phyloP scores from a whole-genome alignment of 495 filamentous ascomycete genomes.

The Apodospora peruviana region DNA sequence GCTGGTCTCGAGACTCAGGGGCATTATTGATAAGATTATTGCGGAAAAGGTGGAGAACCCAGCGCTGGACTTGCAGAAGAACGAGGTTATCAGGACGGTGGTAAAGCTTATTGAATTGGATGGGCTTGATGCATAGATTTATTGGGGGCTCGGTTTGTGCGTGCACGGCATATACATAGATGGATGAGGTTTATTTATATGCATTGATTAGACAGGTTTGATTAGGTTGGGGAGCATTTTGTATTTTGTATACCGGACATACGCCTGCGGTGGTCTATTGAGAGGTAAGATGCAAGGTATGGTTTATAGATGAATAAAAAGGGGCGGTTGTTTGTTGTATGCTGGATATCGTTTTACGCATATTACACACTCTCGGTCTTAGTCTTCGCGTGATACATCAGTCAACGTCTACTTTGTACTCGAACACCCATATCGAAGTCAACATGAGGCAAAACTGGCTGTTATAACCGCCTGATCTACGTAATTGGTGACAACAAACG shows the following conservation, averaged over 20 bases:
- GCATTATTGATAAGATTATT: constrained; percentile 80
- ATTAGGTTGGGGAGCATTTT: not conserved
- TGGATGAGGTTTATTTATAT: not conserved
- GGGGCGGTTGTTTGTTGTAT: no score
- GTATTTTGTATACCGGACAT: not conserved
- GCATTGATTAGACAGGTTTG: not conserved
- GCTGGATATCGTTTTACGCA: no score
- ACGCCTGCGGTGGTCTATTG: not conserved
- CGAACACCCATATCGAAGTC: no score
- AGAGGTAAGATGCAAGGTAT: no score
- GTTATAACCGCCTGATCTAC: no score
- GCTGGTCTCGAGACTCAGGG: constrained; percentile 72
- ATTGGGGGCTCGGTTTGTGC: no score
- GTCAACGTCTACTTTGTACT: no score
- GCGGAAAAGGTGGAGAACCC: constrained; percentile 75
- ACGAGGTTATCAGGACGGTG: constrained; percentile 69
- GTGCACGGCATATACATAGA: not conserved
- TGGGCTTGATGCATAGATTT: constrained; percentile 60
- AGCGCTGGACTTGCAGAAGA: constrained; percentile 46
- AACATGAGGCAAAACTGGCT: no score
- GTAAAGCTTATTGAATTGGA: constrained; percentile 79
- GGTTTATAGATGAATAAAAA: no score
- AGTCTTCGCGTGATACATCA: no score
- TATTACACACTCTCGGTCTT: no score
- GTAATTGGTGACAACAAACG: no score